phyloP scores from a whole-genome alignment of 1,284 basidiomycete species.

The Cystobasidium sp. region DNA sequence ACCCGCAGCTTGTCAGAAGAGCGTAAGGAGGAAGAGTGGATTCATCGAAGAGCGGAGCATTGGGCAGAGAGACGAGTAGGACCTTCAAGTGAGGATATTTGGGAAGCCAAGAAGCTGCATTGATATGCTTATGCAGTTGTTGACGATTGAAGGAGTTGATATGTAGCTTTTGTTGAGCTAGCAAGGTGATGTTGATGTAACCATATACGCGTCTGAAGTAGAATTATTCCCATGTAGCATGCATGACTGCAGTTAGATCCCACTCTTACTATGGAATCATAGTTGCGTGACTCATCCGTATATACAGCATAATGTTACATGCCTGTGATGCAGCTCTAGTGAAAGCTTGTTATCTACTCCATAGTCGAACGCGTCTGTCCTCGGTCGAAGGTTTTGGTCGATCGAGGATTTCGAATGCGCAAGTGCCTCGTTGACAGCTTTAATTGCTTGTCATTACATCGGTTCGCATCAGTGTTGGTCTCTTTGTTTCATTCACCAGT shows the following conservation, averaged over 20 bases:
- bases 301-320: no score
- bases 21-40: constrained; percentile 78
- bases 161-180: neutral
- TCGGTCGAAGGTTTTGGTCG: neutral
- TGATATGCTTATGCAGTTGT: neutral
- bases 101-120: constrained; percentile 73
- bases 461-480: no score
- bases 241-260: no score
- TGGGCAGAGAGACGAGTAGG: constrained; percentile 77
- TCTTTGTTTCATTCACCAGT: no score
- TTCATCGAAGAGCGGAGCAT: constrained; percentile 83
- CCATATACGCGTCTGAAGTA: constrained; percentile 2
- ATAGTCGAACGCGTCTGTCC: neutral
- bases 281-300: no score
- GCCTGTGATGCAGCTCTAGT: no score
- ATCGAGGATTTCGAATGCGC: neutral
- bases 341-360: no score
- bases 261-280: no score
- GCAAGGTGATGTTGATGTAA: neutral
- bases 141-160: neutral
- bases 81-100: constrained; percentile 89
- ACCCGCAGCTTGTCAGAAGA: constrained; percentile 77
- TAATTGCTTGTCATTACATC: neutral
- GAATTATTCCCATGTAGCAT: neutral
- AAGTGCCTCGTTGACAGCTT: neutral